Evolutionary conservation across 306 rosid genomes (phyloP), one percentile per base, ranked within the genome.

Genomic region (Biancaea sappan): DNA sequence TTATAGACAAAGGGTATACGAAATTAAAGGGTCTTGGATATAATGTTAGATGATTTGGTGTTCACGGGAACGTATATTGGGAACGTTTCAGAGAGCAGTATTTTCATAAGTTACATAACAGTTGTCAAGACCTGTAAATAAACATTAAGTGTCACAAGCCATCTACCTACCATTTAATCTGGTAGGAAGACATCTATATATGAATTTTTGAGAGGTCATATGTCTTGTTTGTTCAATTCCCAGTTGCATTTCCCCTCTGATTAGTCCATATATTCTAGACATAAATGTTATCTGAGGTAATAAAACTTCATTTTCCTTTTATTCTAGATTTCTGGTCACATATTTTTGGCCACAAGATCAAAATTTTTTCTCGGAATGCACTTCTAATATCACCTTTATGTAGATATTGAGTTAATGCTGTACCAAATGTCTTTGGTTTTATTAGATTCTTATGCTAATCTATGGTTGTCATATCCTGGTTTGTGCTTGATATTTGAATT

Each of bases 1-100:
- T 19, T 38, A 11, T 13, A 21, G 32, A 11, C 15, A 3, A 63
- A 37, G n/a, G 34, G 32, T 38, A 32, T 38, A 37, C 21, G 8
- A 34, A 26, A 29, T 6, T n/a, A 10, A 61, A 63, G 32, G 69
- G 32, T n/a, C 69, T 63, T 21, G 69, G 69, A 63, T 63, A 62
- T 37, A 15, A 14, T 46, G 52, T 46, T 4, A 46, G 21, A 46
- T 15, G 19, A 46, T 15, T 15, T 15, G 52, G 19, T 46, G 52
- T 0, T 46, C 21, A 46, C 21, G 16, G 0, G 6, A 44, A 35
- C n/a, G 13, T 4, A 41, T 41, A 21, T 28, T 32, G 6, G 15
- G 8, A 16, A n/a, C 12, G 31, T 37, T 3, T 19, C 31, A 19
- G 32, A 24, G 11, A 10, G 29, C 25, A 29, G 8, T 9, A 62